Percentiles rank a stretch among this genome's conserved stretches.
Evolutionary conservation across 352 stramenopile genomes (phyloP).

Genomic region (Globisporangium camurandrum): DNA sequence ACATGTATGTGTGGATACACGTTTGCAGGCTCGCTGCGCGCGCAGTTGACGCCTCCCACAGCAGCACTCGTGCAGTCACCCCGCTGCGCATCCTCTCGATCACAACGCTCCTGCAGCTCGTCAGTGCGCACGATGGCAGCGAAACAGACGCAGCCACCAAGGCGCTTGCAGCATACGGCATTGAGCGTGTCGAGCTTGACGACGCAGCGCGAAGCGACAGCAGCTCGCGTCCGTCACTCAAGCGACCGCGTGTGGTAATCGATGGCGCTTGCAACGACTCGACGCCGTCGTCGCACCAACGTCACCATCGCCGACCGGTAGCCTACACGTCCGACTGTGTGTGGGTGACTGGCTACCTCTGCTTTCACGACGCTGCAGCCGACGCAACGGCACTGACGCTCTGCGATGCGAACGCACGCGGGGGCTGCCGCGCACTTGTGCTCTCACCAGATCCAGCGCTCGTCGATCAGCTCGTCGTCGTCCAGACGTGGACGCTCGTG

Average conservation of each 20-base stretch:
- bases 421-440: conserved; percentile 21
- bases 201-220: neutral
- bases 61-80: neutral
- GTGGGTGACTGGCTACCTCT: conserved; percentile 45
- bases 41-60: neutral
- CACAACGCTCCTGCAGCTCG: conserved; percentile 2
- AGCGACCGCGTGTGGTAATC: neutral
- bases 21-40: neutral
- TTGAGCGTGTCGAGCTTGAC: neutral
- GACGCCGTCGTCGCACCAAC: neutral
- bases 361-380: conserved; percentile 17
- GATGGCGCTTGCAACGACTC: neutral
- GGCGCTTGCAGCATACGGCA: neutral
- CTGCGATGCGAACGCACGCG: conserved; percentile 17
- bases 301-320: neutral
- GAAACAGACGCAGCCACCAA: neutral
- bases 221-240: neutral
- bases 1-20: neutral
- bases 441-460: conserved; percentile 28
- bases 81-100: conserved; percentile 3
- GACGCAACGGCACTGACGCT: conserved; percentile 16
- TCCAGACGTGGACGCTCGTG: conserved; percentile 53
- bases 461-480: too few relatives aligned
- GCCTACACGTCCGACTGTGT: conserved; percentile 25
- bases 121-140: neutral